phyloP scores from a whole-genome alignment of 768 basidiomycete genomes.

The Omphalotus guepiniiformis region DNA sequence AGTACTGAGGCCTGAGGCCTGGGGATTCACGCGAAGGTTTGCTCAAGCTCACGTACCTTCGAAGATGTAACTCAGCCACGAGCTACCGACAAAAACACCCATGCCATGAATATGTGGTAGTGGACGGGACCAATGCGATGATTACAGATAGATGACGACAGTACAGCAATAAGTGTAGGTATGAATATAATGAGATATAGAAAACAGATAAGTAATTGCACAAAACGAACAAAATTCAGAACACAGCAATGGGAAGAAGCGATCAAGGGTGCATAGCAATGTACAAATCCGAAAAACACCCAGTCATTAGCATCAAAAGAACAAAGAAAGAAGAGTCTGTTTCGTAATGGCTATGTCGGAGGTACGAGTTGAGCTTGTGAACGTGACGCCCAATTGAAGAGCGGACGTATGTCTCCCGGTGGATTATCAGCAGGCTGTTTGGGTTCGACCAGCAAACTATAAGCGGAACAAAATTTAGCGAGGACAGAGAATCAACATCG shows the following conservation, averaged over 20 bases:
- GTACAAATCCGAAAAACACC: not conserved
- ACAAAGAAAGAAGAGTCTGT: not conserved
- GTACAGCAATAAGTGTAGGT: conserved; percentile 6
- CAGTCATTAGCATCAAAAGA: not conserved
- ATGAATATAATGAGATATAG: conserved; percentile 5
- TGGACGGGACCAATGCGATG: not conserved
- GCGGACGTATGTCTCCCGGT: conserved; percentile 69
- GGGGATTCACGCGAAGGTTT: not conserved
- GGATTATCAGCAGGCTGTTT: conserved; percentile 72
- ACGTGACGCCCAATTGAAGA: conserved; percentile 76
- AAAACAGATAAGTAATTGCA: not conserved
- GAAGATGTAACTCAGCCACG: not conserved
- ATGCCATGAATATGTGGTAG: not conserved
- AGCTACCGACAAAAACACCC: not conserved
- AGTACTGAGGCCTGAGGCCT: not conserved
- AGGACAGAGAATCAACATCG: conserved; percentile 7
- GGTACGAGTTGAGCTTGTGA: conserved; percentile 32
- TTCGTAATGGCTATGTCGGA: not conserved
- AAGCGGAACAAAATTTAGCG: conserved; percentile 8
- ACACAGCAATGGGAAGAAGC: not conserved
- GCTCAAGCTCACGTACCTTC: not conserved
- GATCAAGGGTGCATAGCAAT: not conserved
- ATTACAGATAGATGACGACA: conserved; percentile 1
- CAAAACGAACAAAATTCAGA: conserved; percentile 1
- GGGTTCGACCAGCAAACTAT: conserved; percentile 78